Conservation (phyloP, 805 yeast genomes). For the Sungouiozyma ichnusensis region DNA sequence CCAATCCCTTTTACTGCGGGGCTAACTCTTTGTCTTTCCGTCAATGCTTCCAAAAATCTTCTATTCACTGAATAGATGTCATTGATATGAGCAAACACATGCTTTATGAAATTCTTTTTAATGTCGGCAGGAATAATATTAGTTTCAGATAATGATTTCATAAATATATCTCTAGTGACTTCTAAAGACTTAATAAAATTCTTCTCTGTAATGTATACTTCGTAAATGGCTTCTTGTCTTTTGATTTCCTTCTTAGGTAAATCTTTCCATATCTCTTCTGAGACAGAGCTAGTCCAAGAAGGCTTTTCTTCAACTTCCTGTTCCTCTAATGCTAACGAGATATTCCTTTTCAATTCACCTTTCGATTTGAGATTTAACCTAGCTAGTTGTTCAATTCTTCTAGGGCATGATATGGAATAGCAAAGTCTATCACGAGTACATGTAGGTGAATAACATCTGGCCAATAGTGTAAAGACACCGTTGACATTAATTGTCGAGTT, state of each 20-base stretch:
- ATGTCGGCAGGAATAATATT: conserved; percentile 82
- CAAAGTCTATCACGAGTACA: conserved; percentile 83
- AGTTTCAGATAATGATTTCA: conserved; percentile 78
- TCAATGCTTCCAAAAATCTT: conserved; percentile 78
- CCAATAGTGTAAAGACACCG: conserved; percentile 86
- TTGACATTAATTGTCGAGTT: conserved; percentile 31
- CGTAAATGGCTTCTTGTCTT: conserved; percentile 92
- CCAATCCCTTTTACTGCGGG: conserved; percentile 82
- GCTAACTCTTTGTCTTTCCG: conserved; percentile 74
- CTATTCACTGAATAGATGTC: conserved; percentile 80
- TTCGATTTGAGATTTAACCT: conserved; percentile 79
- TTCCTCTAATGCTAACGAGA: conserved; percentile 28
- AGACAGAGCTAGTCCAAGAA: conserved; percentile 89
- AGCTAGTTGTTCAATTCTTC: conserved; percentile 92
- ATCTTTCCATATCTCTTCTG: conserved; percentile 63
- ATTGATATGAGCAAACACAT: conserved; percentile 82
- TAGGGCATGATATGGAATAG: conserved; percentile 93
- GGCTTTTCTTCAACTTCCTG: conserved; percentile 57
- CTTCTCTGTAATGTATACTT: conserved; percentile 85
- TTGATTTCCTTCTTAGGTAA: conserved; percentile 78
- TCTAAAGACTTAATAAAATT: conserved; percentile 93
- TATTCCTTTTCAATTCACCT: conserved; percentile 69
- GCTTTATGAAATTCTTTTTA: conserved; percentile 80
- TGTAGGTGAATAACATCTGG: conserved; percentile 95
- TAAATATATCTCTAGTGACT: conserved; percentile 86